A percentile compares a stretch with the other conserved stretches of the same genome.
These are phyloP conservation scores for Cornus florida DNA, from an alignment of 148 eudicot species.

Conservation along the genomic window DNA sequence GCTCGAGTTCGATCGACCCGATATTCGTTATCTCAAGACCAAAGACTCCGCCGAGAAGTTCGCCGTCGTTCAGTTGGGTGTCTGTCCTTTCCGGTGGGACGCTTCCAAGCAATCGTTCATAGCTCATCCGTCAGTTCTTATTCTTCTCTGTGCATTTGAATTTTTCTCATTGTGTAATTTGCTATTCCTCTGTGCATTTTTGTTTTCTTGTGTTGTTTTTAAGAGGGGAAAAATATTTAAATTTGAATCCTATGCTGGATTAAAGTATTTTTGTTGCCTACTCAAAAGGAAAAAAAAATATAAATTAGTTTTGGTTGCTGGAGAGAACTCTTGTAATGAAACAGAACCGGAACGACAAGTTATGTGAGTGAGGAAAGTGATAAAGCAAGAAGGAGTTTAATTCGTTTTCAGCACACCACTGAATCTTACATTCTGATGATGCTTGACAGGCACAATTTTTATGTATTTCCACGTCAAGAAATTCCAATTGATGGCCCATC, in stretches of 20 bases:
- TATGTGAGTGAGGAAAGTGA: background rate
- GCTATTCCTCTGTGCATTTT: background rate
- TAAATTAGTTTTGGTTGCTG: too few species aligned
- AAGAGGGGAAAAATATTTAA: background rate
- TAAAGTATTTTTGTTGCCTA: background rate
- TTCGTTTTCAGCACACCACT: background rate
- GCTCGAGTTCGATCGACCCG: constrained; percentile 66
- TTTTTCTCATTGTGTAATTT: too few species aligned
- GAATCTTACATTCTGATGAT: constrained; percentile 1
- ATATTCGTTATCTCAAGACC: constrained; percentile 70
- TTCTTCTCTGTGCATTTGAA: background rate
- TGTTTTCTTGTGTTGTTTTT: background rate
- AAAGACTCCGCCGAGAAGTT: constrained; percentile 88
- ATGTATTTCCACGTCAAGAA: constrained; percentile 87
- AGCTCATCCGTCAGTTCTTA: constrained; percentile 77
- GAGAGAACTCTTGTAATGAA: too few species aligned
- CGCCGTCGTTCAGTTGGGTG: constrained; percentile 90
- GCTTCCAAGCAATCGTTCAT: constrained; percentile 41
- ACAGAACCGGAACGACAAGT: too few species aligned
- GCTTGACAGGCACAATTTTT: constrained; percentile 79
- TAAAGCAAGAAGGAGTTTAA: background rate
- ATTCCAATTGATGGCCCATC: constrained; percentile 51
- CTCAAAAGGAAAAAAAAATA: too few species aligned
- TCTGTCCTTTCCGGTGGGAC: constrained; percentile 97
- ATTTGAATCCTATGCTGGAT: background rate